Evolutionary conservation across 257 asterid species (phyloP).

Genomic region (Nicotiana tomentosiformis): DNA sequence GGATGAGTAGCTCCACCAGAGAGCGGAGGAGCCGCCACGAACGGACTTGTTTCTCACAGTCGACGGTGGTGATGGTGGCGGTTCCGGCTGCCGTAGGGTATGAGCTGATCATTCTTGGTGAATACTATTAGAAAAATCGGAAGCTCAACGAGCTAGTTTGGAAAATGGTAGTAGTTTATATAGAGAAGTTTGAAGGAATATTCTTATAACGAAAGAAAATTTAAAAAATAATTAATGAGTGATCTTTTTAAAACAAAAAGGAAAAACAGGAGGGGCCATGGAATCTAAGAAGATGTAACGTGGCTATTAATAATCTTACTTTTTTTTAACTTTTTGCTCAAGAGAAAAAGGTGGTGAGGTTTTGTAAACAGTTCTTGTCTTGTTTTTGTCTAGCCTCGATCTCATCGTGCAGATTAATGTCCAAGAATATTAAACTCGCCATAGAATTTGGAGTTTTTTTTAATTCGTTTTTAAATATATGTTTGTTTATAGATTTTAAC

Average conservation of each 20-base stretch:
- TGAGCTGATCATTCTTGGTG: conserved; percentile 20
- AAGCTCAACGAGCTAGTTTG: neutral
- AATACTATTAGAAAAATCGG: neutral
- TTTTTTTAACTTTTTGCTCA: neutral
- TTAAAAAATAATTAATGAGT: neutral
- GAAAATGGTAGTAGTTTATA: neutral
- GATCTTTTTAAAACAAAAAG: neutral
- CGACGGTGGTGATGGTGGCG: conserved; percentile 36
- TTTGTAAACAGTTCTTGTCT: neutral
- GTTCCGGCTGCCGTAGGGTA: conserved; percentile 10
- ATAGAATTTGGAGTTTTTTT: no score
- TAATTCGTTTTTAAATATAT: no score
- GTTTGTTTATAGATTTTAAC: no score
- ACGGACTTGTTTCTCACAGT: conserved; percentile 60
- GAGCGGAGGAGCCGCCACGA: conserved; percentile 70
- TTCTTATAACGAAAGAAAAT: neutral
- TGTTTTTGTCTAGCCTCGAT: neutral
- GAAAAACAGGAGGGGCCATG: neutral
- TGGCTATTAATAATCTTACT: conserved; percentile 1
- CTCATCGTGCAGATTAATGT: neutral
- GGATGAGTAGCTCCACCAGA: conserved; percentile 43
- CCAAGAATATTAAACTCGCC: neutral
- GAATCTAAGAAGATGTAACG: conserved; percentile 3
- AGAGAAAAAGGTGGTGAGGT: neutral
- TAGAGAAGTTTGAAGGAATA: neutral